Percentiles rank a stretch among this genome's conserved stretches.
These are phyloP conservation scores for Tephrocybe sp. DNA, from an alignment of 768 basidiomycete genomes.

Conservation along the genomic window DNA sequence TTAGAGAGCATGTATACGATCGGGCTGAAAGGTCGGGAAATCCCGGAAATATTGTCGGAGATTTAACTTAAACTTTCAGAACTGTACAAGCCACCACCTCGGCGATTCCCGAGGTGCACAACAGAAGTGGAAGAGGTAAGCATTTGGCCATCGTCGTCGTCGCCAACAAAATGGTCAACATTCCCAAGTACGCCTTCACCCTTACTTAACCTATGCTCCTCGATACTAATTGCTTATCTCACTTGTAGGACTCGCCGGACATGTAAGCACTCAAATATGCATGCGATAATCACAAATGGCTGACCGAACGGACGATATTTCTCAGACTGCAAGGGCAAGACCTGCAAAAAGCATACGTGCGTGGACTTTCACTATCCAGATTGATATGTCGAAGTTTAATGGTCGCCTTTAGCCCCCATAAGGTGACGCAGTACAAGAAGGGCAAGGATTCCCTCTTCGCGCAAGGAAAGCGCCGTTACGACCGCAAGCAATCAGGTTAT, in stretches of 20 bases:
- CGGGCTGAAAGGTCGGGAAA: background rate
- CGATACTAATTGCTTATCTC: constrained; percentile 14
- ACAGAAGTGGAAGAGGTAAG: constrained; percentile 28
- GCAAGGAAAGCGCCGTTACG: constrained; percentile 99
- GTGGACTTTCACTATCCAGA: constrained; percentile 26
- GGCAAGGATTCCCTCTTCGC: constrained; percentile 98
- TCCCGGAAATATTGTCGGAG: constrained; percentile 7
- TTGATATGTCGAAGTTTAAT: background rate
- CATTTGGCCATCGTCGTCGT: constrained; percentile 38
- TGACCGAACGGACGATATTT: constrained; percentile 8
- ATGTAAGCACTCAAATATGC: constrained; percentile 62
- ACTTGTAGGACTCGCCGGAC: constrained; percentile 83
- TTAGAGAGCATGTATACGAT: too few species aligned
- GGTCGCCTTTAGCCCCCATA: constrained; percentile 75
- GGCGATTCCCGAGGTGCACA: constrained; percentile 36
- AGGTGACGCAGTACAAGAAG: constrained; percentile 99
- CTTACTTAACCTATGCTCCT: background rate
- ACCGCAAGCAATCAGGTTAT: constrained; percentile 98
- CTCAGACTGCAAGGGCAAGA: constrained; percentile 92
- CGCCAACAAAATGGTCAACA: constrained; percentile 84
- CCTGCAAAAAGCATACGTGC: constrained; percentile 96
- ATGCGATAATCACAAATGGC: constrained; percentile 2
- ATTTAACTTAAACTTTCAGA: constrained; percentile 30
- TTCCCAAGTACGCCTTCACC: constrained; percentile 76
- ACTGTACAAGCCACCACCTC: constrained; percentile 36